Conservation (phyloP, 192 early-diverging fungal species). For the Phlyctochytrium arcticum region DNA sequence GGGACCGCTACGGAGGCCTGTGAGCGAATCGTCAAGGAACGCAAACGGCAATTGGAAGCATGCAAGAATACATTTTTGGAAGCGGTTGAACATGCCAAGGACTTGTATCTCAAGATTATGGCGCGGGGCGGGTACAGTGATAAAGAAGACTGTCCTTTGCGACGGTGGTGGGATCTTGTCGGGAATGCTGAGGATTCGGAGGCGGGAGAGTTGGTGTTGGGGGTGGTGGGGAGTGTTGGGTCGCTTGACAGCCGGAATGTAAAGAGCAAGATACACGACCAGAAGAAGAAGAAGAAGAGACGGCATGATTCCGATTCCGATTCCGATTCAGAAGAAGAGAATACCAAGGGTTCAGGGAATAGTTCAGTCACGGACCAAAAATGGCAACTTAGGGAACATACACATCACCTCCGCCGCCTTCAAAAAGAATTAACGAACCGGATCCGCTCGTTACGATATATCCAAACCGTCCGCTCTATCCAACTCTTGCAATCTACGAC, state of each 20-base stretch:
- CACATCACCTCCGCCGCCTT: slow-evolving; percentile 20
- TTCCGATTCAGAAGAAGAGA: too few relatives aligned
- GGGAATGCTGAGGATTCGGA: background rate
- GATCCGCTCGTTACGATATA: slow-evolving; percentile 41
- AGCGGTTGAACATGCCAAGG: slow-evolving; percentile 17
- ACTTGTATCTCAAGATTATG: background rate
- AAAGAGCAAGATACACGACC: background rate
- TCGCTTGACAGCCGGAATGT: background rate
- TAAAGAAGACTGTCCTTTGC: slow-evolving; percentile 5
- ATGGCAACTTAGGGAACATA: slow-evolving; percentile 32
- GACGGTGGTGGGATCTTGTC: background rate
- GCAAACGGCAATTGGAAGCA: slow-evolving; percentile 30
- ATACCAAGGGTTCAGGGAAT: background rate
- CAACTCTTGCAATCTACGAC: background rate
- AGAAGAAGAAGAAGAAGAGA: background rate
- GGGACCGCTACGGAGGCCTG: slow-evolving; percentile 29
- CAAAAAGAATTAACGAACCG: slow-evolving; percentile 35
- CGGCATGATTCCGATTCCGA: too few relatives aligned
- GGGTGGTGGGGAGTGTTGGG: slow-evolving; percentile 3
- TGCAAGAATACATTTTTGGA: slow-evolving; percentile 19
- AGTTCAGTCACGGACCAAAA: slow-evolving; percentile 18
- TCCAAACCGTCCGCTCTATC: slow-evolving; percentile 16
- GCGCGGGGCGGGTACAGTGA: slow-evolving; percentile 19
- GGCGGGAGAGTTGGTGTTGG: slow-evolving; percentile 1
- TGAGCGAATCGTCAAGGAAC: slow-evolving; percentile 30